A percentile compares a stretch with the other conserved stretches of the same genome.
Evolutionary conservation across 2,329 filamentous ascomycete genomes (phyloP).

Genomic region (Colletotrichum incanum): DNA sequence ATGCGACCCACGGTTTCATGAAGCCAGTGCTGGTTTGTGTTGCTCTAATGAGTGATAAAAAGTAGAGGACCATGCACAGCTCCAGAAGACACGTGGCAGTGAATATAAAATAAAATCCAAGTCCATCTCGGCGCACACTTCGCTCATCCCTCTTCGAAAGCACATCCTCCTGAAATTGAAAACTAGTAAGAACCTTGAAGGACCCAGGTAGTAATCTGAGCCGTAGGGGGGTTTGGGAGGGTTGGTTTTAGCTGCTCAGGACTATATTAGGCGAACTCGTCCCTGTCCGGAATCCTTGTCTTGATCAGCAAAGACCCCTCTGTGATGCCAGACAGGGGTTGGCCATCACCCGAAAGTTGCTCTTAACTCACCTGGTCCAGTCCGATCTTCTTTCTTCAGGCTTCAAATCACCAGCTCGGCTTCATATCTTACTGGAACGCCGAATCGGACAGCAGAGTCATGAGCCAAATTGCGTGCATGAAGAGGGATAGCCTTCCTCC

Average conservation of each 20-base stretch:
- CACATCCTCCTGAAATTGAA: background rate
- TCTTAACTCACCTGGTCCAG: background rate
- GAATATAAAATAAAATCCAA: background rate
- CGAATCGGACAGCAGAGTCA: background rate
- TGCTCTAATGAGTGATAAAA: too few species aligned
- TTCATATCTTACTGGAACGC: too few species aligned
- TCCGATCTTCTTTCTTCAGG: background rate
- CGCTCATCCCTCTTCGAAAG: fast-evolving
- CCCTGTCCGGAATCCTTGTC: conserved; percentile 2
- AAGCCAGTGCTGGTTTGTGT: background rate
- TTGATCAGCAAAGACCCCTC: conserved; percentile 5
- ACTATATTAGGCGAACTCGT: background rate
- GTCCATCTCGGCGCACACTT: background rate
- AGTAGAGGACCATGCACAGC: too few species aligned
- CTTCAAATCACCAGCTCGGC: background rate
- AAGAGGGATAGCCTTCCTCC: conserved; percentile 63
- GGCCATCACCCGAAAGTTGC: background rate
- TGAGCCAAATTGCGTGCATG: background rate
- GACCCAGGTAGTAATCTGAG: background rate
- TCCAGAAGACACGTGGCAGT: background rate
- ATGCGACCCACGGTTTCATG: too few species aligned
- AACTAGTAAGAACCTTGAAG: background rate
- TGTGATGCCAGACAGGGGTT: background rate
- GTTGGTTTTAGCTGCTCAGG: background rate
- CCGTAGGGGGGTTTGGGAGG: background rate